Evolutionary conservation across 441 rosid genomes (phyloP).

Genomic region (Bocquillonia castaneifolia): DNA sequence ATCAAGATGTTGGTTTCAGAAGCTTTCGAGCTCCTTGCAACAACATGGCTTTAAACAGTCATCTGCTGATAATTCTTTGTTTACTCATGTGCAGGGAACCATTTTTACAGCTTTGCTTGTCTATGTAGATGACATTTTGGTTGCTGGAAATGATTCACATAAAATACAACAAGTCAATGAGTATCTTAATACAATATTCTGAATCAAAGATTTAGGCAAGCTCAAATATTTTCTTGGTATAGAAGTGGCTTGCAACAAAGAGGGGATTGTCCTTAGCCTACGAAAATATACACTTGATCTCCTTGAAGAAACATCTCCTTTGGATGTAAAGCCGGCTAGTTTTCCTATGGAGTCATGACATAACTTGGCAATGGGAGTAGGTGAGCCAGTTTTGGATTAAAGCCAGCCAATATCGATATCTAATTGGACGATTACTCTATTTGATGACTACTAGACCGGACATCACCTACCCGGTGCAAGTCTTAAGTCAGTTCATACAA

Average conservation of each 20-base stretch:
- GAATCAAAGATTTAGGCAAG: too few relatives aligned
- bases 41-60: too few relatives aligned
- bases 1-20: too few relatives aligned
- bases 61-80: background rate
- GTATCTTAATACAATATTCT: background rate
- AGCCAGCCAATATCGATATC: background rate
- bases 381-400: background rate
- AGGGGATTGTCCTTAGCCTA: too few relatives aligned
- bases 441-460: background rate
- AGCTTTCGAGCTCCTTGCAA: too few relatives aligned
- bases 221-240: background rate
- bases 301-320: background rate
- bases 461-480: background rate
- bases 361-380: background rate
- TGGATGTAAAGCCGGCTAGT: background rate
- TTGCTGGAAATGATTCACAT: background rate
- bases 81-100: background rate
- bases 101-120: background rate
- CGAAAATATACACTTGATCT: background rate
- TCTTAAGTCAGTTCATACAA: too few relatives aligned
- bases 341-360: background rate
- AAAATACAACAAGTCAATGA: background rate
- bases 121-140: background rate
- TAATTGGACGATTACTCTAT: background rate
- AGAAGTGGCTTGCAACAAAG: background rate